Evolutionary conservation across 2,329 filamentous ascomycete genomes (phyloP), one percentile per base, ranked within the genome.

Genomic region (Laburnicola sp.): DNA sequence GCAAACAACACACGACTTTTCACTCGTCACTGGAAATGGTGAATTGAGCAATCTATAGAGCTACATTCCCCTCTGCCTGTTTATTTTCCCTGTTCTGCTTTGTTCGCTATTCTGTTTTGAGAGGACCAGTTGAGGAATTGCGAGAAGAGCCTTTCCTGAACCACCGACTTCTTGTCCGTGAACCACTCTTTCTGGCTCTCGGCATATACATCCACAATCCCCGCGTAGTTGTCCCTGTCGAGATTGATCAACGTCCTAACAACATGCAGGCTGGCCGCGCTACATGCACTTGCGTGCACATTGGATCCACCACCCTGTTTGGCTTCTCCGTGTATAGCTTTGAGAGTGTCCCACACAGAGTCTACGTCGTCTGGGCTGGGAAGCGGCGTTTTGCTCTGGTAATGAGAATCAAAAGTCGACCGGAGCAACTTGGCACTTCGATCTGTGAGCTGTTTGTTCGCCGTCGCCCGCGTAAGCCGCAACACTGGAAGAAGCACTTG

Each of bases 401-500:
- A 76, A 63, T 75, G 88, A 58, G 83, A 78, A 67, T 87, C 87
- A 48, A 87, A 86, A 67, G 89, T 91, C 51, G 84, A 80, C 53
- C 85, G 81, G 35, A 97, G 79, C 30, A 93, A 82, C n/a, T 82
- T 82, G 56, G 82, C 82, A 0, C 88, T 87, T 66, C 89, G 91
- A 48, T 86, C 84, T 1, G 86, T 82, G 3, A 96, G 82, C 46
- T 89, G 82, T 73, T 90, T 91, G 54, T 86, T 86, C 32, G 81
- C 84, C 0, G 89, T 94, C n/a, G 82, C 87, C 50, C 90, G 85
- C 39, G 89, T 84, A 36, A 94, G 82, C 38, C 81, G 78, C n/a
- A 96, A 78, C 0, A 97, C 78, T 0, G 93, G 91, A 6, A 92
- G 71, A 4, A 97, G 76, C 6, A 94, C 74, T 32, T 84, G 79